Evolutionary conservation across 2,329 filamentous ascomycete genomes (phyloP).

Genomic region (Aschersonia sp.): DNA sequence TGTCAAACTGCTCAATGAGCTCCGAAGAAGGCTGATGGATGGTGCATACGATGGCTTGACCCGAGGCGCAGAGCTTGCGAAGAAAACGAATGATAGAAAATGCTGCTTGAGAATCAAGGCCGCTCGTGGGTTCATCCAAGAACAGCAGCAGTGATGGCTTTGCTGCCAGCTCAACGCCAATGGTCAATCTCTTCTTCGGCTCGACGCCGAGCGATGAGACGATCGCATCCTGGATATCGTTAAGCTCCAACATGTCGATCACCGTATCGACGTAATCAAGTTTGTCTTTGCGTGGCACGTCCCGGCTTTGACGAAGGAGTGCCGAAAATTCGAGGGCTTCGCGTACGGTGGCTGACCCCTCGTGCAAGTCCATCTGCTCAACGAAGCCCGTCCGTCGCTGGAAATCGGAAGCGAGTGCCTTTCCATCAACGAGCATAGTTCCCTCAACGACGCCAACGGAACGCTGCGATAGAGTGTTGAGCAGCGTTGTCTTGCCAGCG

Average conservation of each 20-base stretch:
- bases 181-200: slow-evolving; percentile 38
- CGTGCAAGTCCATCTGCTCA: slow-evolving; percentile 51
- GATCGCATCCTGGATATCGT: slow-evolving; percentile 44
- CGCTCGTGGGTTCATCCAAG: slow-evolving; percentile 43
- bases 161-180: slow-evolving; percentile 37
- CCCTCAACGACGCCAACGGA: slow-evolving; percentile 34
- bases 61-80: slow-evolving; percentile 40
- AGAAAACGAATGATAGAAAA: slow-evolving; percentile 46
- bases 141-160: slow-evolving; percentile 46
- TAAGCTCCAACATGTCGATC: slow-evolving; percentile 50
- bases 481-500: slow-evolving; percentile 4
- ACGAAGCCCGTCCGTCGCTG: slow-evolving; percentile 60
- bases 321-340: slow-evolving; percentile 54
- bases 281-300: slow-evolving; percentile 43
- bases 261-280: slow-evolving; percentile 51
- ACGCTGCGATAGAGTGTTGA: slow-evolving; percentile 4
- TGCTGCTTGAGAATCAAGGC: slow-evolving; percentile 39
- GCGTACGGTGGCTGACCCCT: slow-evolving; percentile 46
- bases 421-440: slow-evolving; percentile 64
- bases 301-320: slow-evolving; percentile 41
- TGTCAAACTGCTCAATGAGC: slow-evolving; percentile 40
- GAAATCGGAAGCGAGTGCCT: slow-evolving; percentile 54
- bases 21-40: slow-evolving; percentile 42
- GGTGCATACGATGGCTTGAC: slow-evolving; percentile 43
- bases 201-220: slow-evolving; percentile 45